These are phyloP conservation scores for Takashimella koratensis DNA, from an alignment of 1,284 basidiomycete genomes.

Conservation along the genomic window DNA sequence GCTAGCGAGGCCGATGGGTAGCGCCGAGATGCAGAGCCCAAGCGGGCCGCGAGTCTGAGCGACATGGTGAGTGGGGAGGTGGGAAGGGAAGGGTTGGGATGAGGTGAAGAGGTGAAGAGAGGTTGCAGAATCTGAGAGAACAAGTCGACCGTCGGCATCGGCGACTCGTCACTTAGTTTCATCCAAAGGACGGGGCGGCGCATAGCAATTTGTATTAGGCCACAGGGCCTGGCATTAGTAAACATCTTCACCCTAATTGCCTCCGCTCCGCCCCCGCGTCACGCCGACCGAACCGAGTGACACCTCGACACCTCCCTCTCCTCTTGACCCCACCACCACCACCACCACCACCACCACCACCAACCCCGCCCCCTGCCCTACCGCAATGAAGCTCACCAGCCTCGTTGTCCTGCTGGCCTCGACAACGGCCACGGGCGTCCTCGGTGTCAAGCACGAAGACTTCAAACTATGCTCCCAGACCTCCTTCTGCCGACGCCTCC, in stretches of 20 bases:
- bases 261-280: not conserved
- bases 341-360: not conserved
- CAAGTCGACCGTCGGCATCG: too few relatives aligned
- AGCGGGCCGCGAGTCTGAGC: not conserved
- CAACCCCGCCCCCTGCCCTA: not conserved
- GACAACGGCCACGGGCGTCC: constrained; percentile 9
- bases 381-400: not conserved
- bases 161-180: too few relatives aligned
- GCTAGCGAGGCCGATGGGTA: not conserved
- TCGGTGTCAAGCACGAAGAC: constrained; percentile 60
- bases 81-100: not conserved
- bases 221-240: too few relatives aligned
- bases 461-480: constrained; percentile 89
- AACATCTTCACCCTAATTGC: too few relatives aligned
- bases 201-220: too few relatives aligned
- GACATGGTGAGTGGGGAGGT: not conserved
- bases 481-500: constrained; percentile 83
- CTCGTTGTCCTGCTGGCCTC: not conserved
- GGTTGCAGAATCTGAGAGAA: too few relatives aligned
- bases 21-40: not conserved
- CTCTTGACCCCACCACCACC: not conserved
- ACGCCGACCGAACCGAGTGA: too few relatives aligned
- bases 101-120: not conserved
- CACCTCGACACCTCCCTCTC: not conserved
- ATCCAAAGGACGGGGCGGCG: too few relatives aligned